Percentiles rank a stretch among this genome's conserved stretches.
Evolutionary conservation across 257 asterid species (phyloP).

Genomic region (Scutellaria baicalensis): DNA sequence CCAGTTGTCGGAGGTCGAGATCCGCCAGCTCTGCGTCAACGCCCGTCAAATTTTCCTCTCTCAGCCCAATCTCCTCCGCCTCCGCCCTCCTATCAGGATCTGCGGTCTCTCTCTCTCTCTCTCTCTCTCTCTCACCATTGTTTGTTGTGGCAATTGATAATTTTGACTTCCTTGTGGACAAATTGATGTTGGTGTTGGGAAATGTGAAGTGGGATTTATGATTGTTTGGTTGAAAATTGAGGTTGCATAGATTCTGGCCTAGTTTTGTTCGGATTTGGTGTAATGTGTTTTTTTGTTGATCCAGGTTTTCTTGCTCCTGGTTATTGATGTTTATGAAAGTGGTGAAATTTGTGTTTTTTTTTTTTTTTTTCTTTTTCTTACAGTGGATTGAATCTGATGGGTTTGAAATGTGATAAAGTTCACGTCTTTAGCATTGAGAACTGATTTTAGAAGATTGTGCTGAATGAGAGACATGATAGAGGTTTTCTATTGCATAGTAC

Average conservation of each 20-base stretch:
- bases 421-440: not conserved
- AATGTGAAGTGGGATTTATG: too few relatives aligned
- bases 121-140: not conserved
- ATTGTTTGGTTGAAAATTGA: too few relatives aligned
- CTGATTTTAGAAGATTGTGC: not conserved
- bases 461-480: not conserved
- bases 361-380: too few relatives aligned
- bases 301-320: too few relatives aligned
- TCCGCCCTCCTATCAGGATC: constrained; percentile 76
- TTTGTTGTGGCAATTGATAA: not conserved
- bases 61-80: constrained; percentile 63
- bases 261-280: not conserved
- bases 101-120: constrained; percentile 40
- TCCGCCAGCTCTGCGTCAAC: constrained; percentile 87
- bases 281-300: not conserved
- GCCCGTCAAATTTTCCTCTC: constrained; percentile 77
- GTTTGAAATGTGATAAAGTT: not conserved
- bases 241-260: not conserved
- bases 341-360: too few relatives aligned
- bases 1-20: constrained; percentile 90
- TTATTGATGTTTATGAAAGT: too few relatives aligned
- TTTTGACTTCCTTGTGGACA: not conserved
- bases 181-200: too few relatives aligned
- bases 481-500: not conserved
- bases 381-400: too few relatives aligned